Base-by-base conservation (phyloP, 2,329 filamentous ascomycete genomes). In the Amauroascus verrucosus region DNA sequence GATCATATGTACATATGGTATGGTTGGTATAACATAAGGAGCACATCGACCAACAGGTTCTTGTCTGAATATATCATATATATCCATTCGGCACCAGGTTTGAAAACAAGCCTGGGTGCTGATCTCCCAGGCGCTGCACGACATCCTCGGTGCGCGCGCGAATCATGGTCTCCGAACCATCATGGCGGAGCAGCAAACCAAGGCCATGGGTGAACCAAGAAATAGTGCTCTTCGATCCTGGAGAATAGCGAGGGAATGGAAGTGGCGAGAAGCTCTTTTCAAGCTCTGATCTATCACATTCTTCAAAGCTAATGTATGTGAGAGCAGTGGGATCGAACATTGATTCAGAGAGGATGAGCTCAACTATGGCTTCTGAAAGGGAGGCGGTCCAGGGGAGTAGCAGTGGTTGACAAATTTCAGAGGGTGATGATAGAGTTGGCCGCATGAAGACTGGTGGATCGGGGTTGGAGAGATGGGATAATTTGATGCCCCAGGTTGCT, bases 321-420 rank as follows among this genome's bases (percentile, higher is more conserved):
- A 49, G 33, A 30, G 47, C 32, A 18, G 47, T 49, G 47, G 47
- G 47, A 30, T 49, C 47, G 20, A 38, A 40, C 47, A 49, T 38
- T 4, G 47, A 38, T 49, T 49, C 47, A n/a, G 32, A 40, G 6
- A 49, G 47, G 13, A 49, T 20, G 20, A 49, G 18, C n/a, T 49
- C 47, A 22, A 49, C 47, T 14, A 49, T 4, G 30, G 47, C 47
- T 49, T 49, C 47, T 24, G 33, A 28, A 13, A 49, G 30, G 2
- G 33, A n/a, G 47, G 33, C 20, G 8, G 47, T 32, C 47, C 47
- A 49, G 14, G 32, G n/a, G n/a, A n/a, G 47, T 6, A 16, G 33
- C 47, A 33, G 40, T 26, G 40, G 11, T 11, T 38, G n/a, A n/a
- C 33, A 3, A 13, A n/a, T 18, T 14, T 38, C 20, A 7, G 37